A percentile compares a stretch with the other conserved stretches of the same genome.
Conservation (phyloP, 225 moss, liverwort and hornwort species). For the Marchantia polymorpha region DNA sequence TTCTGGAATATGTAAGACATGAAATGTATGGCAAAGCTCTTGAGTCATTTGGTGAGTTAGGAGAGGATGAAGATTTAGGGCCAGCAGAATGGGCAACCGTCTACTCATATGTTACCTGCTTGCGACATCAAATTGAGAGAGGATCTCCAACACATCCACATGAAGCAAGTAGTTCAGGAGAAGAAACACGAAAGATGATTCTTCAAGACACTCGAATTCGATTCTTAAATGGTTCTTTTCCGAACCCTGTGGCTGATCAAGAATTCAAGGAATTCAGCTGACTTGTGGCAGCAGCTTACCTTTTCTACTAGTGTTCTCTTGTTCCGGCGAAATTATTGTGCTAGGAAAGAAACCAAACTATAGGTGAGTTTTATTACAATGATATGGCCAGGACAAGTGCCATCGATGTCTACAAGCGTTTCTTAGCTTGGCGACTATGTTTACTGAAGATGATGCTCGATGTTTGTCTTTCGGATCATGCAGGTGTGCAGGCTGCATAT, state of each 20-base stretch:
- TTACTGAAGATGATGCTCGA: too few species aligned
- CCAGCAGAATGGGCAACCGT: slow-evolving; percentile 80
- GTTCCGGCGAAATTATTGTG: too few species aligned
- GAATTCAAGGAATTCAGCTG: not conserved
- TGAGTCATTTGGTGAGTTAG: slow-evolving; percentile 77
- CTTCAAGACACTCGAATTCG: slow-evolving; percentile 71
- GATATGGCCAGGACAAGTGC: too few species aligned
- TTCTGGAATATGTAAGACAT: slow-evolving; percentile 62
- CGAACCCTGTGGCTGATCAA: too few species aligned
- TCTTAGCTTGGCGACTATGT: too few species aligned
- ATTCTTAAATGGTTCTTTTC: slow-evolving; percentile 58
- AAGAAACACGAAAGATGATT: slow-evolving; percentile 45
- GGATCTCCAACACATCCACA: slow-evolving; percentile 55
- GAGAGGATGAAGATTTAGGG: slow-evolving; percentile 86
- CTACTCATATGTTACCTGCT: slow-evolving; percentile 60
- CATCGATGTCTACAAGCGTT: too few species aligned
- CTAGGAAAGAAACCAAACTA: too few species aligned
- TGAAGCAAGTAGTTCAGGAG: slow-evolving; percentile 48
- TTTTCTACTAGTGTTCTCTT: too few species aligned
- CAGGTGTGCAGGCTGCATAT: slow-evolving; percentile 86
- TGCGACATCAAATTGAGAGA: slow-evolving; percentile 32
- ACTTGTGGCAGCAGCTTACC: too few species aligned
- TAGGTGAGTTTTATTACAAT: too few species aligned
- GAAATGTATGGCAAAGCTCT: slow-evolving; percentile 76
- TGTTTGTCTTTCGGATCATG: not conserved